phyloP scores from a whole-genome alignment of 2,329 filamentous ascomycete genomes.

The Talaromyces sp. region DNA sequence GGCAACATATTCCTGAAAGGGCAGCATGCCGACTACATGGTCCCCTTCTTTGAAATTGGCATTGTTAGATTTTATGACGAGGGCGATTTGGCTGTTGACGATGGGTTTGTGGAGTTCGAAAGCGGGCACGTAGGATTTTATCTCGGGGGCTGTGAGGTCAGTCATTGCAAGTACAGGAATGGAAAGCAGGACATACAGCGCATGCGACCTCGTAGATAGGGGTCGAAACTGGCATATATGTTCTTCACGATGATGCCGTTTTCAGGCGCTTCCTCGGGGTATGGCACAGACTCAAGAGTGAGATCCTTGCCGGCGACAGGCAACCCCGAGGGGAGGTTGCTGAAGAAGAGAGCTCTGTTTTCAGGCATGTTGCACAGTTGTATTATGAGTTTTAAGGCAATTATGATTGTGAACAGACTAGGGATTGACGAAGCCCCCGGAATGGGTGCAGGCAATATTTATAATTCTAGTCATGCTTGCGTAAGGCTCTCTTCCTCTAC shows the following conservation, averaged over 20 bases:
- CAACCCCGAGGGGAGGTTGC: slow-evolving; percentile 61
- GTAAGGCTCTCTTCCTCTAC: background rate
- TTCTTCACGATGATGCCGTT: slow-evolving; percentile 68
- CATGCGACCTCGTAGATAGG: slow-evolving; percentile 81
- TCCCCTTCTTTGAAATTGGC: slow-evolving; percentile 64
- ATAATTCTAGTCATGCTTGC: background rate
- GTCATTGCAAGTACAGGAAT: background rate
- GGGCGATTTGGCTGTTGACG: slow-evolving; percentile 60
- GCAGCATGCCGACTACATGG: slow-evolving; percentile 56
- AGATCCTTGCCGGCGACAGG: slow-evolving; percentile 71
- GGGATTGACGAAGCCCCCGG: background rate
- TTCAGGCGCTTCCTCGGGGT: slow-evolving; percentile 45
- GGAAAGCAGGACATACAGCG: slow-evolving; percentile 43
- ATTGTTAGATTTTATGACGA: slow-evolving; percentile 67
- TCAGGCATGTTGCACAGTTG: slow-evolving; percentile 25
- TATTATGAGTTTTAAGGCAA: background rate
- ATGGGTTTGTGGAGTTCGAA: slow-evolving; percentile 63
- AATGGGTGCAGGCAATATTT: background rate
- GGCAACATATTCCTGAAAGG: slow-evolving; percentile 66
- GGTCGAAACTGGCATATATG: slow-evolving; percentile 74
- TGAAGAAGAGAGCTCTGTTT: slow-evolving; percentile 76
- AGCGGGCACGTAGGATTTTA: slow-evolving; percentile 65
- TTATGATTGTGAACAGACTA: background rate
- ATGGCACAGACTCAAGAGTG: slow-evolving; percentile 53
- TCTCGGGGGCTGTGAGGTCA: slow-evolving; percentile 35